A percentile compares a stretch with the other conserved stretches of the same genome.
Conservation (phyloP, 1,284 basidiomycete species). For the Leccinum pseudoinsigne region DNA sequence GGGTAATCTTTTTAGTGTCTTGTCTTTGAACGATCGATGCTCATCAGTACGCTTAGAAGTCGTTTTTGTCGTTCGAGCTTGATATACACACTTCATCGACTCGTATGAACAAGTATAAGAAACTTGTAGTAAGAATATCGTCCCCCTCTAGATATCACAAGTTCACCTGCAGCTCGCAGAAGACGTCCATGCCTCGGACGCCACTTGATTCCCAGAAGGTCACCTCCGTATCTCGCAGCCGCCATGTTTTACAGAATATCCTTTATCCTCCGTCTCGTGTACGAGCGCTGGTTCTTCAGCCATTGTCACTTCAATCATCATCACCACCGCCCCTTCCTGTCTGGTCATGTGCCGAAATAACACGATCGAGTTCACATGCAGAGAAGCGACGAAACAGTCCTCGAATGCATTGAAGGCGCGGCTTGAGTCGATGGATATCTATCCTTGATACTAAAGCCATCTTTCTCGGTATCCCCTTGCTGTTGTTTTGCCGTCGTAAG, state of each 20-base stretch:
- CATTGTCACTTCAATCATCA: background rate
- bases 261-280: slow-evolving; percentile 6
- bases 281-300: background rate
- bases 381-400: slow-evolving; percentile 11
- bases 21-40: background rate
- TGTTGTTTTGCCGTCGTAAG: background rate
- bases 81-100: background rate
- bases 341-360: slow-evolving; percentile 26
- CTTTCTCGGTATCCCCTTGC: slow-evolving; percentile 1
- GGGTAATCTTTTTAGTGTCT: slow-evolving; percentile 1
- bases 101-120: slow-evolving; percentile 5
- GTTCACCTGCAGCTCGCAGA: background rate
- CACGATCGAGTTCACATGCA: slow-evolving; percentile 12
- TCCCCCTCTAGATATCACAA: background rate
- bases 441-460: slow-evolving; percentile 9
- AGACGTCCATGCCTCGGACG: background rate
- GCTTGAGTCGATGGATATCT: slow-evolving; percentile 15
- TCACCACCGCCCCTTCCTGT: background rate
- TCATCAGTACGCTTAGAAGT: slow-evolving; percentile 13
- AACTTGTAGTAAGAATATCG: slow-evolving; percentile 12
- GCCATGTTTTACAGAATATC: slow-evolving; percentile 8
- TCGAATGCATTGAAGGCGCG: slow-evolving; percentile 9
- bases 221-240: background rate
- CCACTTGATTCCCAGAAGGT: background rate
- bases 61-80: background rate